A percentile compares a stretch with the other conserved stretches of the same genome.
These are phyloP conservation scores for Saccharomyces uvarum DNA, from an alignment of 1,139 yeast genomes.

Conservation along the genomic window DNA sequence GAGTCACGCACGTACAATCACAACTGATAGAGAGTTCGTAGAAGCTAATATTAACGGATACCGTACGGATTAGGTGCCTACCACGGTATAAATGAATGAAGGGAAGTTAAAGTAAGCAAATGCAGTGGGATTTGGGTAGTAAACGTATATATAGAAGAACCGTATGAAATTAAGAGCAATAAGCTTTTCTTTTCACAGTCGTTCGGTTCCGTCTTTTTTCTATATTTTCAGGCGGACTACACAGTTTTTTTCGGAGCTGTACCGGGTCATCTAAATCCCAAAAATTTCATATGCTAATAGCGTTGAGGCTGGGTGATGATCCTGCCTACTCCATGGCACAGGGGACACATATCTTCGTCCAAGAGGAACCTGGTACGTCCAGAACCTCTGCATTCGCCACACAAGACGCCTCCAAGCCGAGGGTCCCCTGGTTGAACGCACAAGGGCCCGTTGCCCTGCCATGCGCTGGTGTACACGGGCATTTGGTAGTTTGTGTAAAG, in stretches of 20 bases:
- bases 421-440: slow-evolving; percentile 77
- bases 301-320: slow-evolving; percentile 17
- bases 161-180: not conserved
- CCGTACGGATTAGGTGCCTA: not conserved
- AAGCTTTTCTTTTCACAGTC: not conserved
- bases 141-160: not conserved
- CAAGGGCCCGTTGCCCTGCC: slow-evolving; percentile 16
- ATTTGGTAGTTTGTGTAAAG: not conserved
- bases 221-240: not conserved
- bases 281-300: not conserved
- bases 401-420: slow-evolving; percentile 66
- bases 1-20: not conserved
- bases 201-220: not conserved
- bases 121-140: not conserved
- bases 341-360: slow-evolving; percentile 50
- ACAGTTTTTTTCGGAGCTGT: not conserved
- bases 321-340: slow-evolving; percentile 66
- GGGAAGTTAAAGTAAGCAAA: not conserved
- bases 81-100: not conserved
- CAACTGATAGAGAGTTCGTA: not conserved
- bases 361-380: slow-evolving; percentile 50
- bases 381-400: slow-evolving; percentile 71
- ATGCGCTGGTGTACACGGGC: not conserved
- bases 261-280: not conserved
- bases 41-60: not conserved